Base-by-base conservation (phyloP, 768 basidiomycete species). In the Pisolithus marmoratus region DNA sequence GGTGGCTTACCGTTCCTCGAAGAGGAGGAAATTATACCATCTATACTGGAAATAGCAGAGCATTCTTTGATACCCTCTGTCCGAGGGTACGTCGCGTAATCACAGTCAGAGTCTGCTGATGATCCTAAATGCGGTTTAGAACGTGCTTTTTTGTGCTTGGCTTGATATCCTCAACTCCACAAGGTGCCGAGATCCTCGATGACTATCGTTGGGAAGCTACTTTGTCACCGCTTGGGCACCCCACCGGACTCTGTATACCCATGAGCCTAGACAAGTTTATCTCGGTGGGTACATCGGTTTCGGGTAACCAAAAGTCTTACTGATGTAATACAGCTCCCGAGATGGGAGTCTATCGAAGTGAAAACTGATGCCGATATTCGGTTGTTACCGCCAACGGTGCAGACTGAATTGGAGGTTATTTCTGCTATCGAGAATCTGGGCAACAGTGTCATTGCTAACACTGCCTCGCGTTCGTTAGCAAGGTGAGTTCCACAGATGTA, bases 61-160 rank as follows among this genome's bases (percentile, higher is more conserved):
- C 78, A 87, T 52, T 96, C 94, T 1, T 78, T 80, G 1, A 86
- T 97, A 50, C 83, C 95, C 27, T 96, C 94, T 5, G 84, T 98
- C 26, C 76, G 92, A 76, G 96, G 95, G 95, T 96, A 63, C 58
- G 86, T 65, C n/a, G 7, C 42, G 12, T 29, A 37, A 51, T n/a
- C 4, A 14, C 4, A 3, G 7, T n/a, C 14, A 4, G 2, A 1
- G n/a, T 38, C 14, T 26, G 29, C 20, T 7, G 12, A 27, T 11
- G 34, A 34, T 46, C 55, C 68, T 45, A 63, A 50, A 41, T 27
- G 38, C n/a, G 9, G 55, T 26, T 9, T 38, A 97, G 95, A 15
- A 98, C 96, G 3, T 95, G 94, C 63, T 98, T 94, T 73, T 97
- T 92, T 60, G 91, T 96, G 5, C 75, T 99, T 8, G 94, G 94